Conservation (phyloP, 345 rosid genomes). For the Triadica sebifera region DNA sequence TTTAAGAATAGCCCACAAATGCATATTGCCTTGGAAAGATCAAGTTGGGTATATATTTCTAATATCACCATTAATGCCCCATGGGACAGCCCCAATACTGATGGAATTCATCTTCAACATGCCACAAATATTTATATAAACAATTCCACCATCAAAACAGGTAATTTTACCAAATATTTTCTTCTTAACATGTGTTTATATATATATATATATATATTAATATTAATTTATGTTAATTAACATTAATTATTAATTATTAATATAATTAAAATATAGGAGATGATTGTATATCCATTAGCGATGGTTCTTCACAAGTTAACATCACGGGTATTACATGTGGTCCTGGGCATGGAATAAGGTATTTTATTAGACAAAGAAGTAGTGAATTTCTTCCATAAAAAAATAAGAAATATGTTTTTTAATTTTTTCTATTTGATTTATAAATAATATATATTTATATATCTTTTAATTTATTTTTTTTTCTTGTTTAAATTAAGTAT, state of each 20-base stretch:
- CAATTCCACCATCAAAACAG: conserved; percentile 35
- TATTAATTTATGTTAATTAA: no score
- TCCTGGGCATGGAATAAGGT: conserved; percentile 66
- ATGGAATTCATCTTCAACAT: conserved; percentile 53
- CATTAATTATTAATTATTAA: background rate
- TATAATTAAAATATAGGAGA: conserved; percentile 36
- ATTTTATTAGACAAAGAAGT: background rate
- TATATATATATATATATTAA: no score
- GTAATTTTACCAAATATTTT: conserved; percentile 2
- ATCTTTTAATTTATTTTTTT: background rate
- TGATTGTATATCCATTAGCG: conserved; percentile 54
- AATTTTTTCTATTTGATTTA: background rate
- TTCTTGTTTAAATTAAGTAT: conserved; percentile 37
- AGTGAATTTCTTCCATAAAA: background rate
- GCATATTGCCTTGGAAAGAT: conserved; percentile 40
- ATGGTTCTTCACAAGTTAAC: conserved; percentile 31
- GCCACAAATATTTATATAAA: conserved; percentile 24
- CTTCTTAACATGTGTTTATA: background rate
- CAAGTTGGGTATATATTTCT: conserved; percentile 18
- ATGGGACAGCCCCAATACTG: conserved; percentile 50
- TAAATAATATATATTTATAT: background rate
- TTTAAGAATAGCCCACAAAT: conserved; percentile 47
- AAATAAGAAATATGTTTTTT: background rate
- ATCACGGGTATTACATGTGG: conserved; percentile 40
- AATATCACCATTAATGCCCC: conserved; percentile 40